A percentile compares a stretch with the other conserved stretches of the same genome.
These are phyloP conservation scores for Bolboschoenus planiculmis DNA, from an alignment of 176 grass and related monocot species.

Conservation along the genomic window DNA sequence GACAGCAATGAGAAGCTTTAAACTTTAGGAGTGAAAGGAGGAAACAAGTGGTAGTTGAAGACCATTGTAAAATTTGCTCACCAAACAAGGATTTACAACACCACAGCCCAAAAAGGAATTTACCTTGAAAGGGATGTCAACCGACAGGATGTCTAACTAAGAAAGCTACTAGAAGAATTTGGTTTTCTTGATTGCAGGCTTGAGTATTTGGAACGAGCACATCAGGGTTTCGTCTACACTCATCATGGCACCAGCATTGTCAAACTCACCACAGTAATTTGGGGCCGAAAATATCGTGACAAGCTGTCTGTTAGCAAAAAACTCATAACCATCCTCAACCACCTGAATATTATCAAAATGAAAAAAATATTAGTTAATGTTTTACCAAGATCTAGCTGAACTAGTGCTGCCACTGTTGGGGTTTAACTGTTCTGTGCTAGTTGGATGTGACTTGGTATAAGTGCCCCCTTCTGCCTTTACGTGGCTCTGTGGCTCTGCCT, in stretches of 20 bases:
- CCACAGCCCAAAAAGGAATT: slow-evolving; percentile 3
- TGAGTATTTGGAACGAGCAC: slow-evolving; percentile 38
- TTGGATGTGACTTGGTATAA: not conserved
- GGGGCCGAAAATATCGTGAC: slow-evolving; percentile 37
- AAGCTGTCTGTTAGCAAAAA: slow-evolving; percentile 32
- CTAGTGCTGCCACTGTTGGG: not conserved
- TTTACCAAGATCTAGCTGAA: not conserved
- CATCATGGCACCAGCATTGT: slow-evolving; percentile 34
- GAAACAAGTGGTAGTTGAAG: not conserved
- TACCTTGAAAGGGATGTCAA: slow-evolving; percentile 13
- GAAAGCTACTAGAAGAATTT: slow-evolving; percentile 25
- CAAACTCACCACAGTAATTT: slow-evolving; percentile 34
- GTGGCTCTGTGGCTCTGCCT: not conserved
- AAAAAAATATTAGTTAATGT: not conserved
- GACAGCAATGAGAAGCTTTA: not conserved
- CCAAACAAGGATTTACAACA: not conserved
- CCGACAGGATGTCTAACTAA: slow-evolving; percentile 9
- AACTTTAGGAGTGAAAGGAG: not conserved
- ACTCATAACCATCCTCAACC: slow-evolving; percentile 35
- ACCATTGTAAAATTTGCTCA: not conserved
- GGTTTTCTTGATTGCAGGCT: slow-evolving; percentile 15
- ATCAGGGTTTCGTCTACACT: slow-evolving; percentile 30
- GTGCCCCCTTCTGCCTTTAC: not conserved
- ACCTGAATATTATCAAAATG: slow-evolving; percentile 14
- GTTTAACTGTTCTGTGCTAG: not conserved